These are phyloP conservation scores for Albugo laibachii DNA, from an alignment of 352 stramenopile species.

Conservation along the genomic window DNA sequence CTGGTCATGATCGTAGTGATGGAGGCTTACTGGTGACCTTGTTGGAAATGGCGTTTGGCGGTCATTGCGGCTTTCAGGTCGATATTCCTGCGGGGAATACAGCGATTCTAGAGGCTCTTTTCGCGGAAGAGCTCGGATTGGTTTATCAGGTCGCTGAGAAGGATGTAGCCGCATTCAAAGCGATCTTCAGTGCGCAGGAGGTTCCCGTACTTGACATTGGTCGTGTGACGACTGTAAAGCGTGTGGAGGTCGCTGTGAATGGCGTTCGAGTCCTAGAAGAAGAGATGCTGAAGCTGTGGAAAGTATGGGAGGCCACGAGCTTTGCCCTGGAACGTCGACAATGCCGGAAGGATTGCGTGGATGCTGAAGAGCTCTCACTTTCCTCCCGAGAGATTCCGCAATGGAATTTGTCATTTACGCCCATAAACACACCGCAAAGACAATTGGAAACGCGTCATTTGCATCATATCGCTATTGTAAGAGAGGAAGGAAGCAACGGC, in stretches of 20 bases:
- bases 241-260: slow-evolving; percentile 82
- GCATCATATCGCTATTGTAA: slow-evolving; percentile 91
- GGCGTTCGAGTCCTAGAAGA: slow-evolving; percentile 35
- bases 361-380: slow-evolving; percentile 84
- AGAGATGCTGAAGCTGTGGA: slow-evolving; percentile 75
- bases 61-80: slow-evolving; percentile 93
- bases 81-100: slow-evolving; percentile 36
- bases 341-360: slow-evolving; percentile 90
- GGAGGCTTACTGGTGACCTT: slow-evolving; percentile 90
- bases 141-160: slow-evolving; percentile 87
- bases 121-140: slow-evolving; percentile 94
- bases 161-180: slow-evolving; percentile 46
- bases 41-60: slow-evolving; percentile 97
- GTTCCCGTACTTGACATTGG: slow-evolving; percentile 84
- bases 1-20: slow-evolving; percentile 98
- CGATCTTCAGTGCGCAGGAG: slow-evolving; percentile 59
- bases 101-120: slow-evolving; percentile 60
- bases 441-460: slow-evolving; percentile 63
- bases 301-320: slow-evolving; percentile 97
- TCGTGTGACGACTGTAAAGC: slow-evolving; percentile 50
- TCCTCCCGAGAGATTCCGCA: slow-evolving; percentile 65
- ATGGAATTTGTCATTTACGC: slow-evolving; percentile 82
- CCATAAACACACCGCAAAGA: slow-evolving; percentile 58
- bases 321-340: slow-evolving; percentile 97
- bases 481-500: slow-evolving; percentile 98